Evolutionary conservation across 2,329 filamentous ascomycete genomes (phyloP).

Genomic region (Macrophomina pseudophaseolina): DNA sequence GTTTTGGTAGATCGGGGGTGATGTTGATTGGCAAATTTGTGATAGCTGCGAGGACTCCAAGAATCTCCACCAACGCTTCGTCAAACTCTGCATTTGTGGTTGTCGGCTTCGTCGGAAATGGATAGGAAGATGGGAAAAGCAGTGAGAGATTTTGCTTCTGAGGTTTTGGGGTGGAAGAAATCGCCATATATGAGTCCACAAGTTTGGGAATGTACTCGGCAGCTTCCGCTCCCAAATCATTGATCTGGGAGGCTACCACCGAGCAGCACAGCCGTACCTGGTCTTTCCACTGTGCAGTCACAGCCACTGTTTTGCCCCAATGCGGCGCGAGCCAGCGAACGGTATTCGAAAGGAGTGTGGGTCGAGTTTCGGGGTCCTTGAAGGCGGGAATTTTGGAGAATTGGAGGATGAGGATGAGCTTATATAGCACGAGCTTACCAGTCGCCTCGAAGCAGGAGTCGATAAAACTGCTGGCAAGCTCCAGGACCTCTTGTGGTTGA

Average conservation of each 20-base stretch:
- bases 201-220: constrained; percentile 91
- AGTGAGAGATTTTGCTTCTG: constrained; percentile 73
- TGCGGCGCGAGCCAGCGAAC: constrained; percentile 90
- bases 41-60: constrained; percentile 82
- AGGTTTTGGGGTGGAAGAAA: constrained; percentile 68
- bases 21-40: constrained; percentile 76
- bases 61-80: constrained; percentile 86
- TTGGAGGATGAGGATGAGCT: constrained; percentile 90
- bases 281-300: constrained; percentile 86
- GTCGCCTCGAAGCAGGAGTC: constrained; percentile 87
- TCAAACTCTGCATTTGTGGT: constrained; percentile 71
- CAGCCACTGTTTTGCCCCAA: constrained; percentile 77
- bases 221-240: constrained; percentile 77
- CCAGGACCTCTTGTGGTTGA: constrained; percentile 81
- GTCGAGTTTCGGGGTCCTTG: constrained; percentile 74
- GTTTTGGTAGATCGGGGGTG: constrained; percentile 74
- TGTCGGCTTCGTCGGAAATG: constrained; percentile 78
- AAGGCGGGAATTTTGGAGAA: constrained; percentile 85
- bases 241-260: constrained; percentile 83
- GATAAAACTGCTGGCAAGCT: constrained; percentile 91
- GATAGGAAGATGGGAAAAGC: constrained; percentile 87
- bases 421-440: constrained; percentile 90
- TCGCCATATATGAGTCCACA: constrained; percentile 82
- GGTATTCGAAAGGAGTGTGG: constrained; percentile 77
- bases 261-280: constrained; percentile 94